Evolutionary conservation across 805 yeast species (phyloP).

Genomic region (Wickerhamiella vanderwaltii): DNA sequence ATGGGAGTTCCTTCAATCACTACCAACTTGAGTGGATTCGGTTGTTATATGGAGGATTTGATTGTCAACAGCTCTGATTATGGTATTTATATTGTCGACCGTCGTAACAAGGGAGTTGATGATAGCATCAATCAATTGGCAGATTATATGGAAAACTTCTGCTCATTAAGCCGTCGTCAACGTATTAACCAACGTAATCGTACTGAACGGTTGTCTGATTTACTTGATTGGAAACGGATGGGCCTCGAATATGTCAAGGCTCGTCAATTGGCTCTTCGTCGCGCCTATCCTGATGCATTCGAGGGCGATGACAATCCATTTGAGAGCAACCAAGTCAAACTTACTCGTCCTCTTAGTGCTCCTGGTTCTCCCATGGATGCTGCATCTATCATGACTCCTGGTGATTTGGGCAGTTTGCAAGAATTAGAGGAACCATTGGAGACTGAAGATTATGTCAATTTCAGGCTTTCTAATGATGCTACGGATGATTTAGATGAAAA

Average conservation of each 20-base stretch:
- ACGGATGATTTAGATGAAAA: constrained; percentile 23
- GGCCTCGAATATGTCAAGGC: constrained; percentile 95
- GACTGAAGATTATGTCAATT: constrained; percentile 61
- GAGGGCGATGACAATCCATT: constrained; percentile 27
- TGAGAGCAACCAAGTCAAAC: constrained; percentile 35
- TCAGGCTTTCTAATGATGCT: constrained; percentile 31
- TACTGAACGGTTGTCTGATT: constrained; percentile 84
- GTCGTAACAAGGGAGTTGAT: constrained; percentile 83
- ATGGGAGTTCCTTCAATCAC: constrained; percentile 99
- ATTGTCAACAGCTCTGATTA: constrained; percentile 90
- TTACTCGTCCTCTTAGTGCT: constrained; percentile 86
- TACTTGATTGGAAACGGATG: constrained; percentile 96
- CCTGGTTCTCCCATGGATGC: constrained; percentile 89
- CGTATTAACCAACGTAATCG: constrained; percentile 96
- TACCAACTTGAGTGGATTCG: constrained; percentile 91
- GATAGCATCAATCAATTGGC: constrained; percentile 86
- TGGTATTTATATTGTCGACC: constrained; percentile 93
- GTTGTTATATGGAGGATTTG: constrained; percentile 96
- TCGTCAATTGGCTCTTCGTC: constrained; percentile 74
- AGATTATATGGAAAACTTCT: constrained; percentile 79
- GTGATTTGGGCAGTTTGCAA: constrained; percentile 92
- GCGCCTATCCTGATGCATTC: constrained; percentile 87
- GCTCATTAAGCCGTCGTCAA: constrained; percentile 84
- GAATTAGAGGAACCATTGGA: constrained; percentile 63
- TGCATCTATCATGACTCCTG: constrained; percentile 83